Base-by-base conservation (phyloP, 768 basidiomycete species). In the Calocera viscosa region DNA sequence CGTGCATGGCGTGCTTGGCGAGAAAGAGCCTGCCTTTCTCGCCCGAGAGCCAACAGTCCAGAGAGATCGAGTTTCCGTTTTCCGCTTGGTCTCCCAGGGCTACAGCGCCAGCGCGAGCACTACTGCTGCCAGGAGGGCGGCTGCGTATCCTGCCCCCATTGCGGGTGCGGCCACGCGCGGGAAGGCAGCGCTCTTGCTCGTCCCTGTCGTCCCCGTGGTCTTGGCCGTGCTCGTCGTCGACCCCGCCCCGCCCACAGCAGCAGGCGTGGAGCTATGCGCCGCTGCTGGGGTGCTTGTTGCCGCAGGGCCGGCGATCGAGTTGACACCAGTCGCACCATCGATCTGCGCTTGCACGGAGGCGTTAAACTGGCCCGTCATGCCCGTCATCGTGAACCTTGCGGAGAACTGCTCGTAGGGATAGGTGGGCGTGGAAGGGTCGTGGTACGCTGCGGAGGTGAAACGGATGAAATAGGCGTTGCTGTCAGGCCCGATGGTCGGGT, bases 331-430 rank as follows among this genome's bases (percentile, higher is more conserved):
- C 32, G 67, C 68, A 30, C 70, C 70, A 34, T 65, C 64, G 49
- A 76, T 72, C 47, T 73, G 71, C 32, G 72, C 70, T 26, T 72
- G 67, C 63, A 75, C 71, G 34, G 75, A 70, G 3, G 71, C 28
- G 69, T 76, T 75, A 70, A 75, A 77, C 16, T 69, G 69, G 12
- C 77, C 77, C 10, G 73, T 73, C 76, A 77, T 75, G 33, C 68
- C 68, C 60, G 66, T 67, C 64, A 74, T 73, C 71, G 71, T 72
- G 70, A 76, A 76, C 35, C 69, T 71, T 17, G 77, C 76, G 12
- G 75, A 76, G 72, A 72, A 78, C 24, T 74, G 72, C 67, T 75
- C 67, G 69, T 75, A 76, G 28, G 72, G 72, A 66, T 74, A 75
- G 35, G 71, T 67, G n/a, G 75, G 70, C 65, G 73, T 72, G 1